Percentiles rank a stretch among this genome's conserved stretches.
Evolutionary conservation across 2,329 filamentous ascomycete genomes (phyloP).

Genomic region (Trichoderma sp.): DNA sequence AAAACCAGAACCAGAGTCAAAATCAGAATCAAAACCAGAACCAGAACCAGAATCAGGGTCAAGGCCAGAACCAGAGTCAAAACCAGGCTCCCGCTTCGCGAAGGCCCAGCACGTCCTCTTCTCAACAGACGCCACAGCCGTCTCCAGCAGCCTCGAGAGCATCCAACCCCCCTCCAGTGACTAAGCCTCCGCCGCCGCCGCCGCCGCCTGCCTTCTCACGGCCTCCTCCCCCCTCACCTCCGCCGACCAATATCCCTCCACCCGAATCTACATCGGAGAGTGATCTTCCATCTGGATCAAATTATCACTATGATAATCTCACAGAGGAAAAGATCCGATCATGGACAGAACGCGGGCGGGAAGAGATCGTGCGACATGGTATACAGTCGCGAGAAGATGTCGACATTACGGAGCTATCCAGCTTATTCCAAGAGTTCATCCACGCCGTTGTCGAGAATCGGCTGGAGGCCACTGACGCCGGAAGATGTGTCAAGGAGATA

Average conservation of each 20-base stretch:
- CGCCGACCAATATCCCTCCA: conserved; percentile 22
- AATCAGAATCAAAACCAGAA: conserved; percentile 18
- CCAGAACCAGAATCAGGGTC: conserved; percentile 14
- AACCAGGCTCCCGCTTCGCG: conserved; percentile 22
- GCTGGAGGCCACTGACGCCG: conserved; percentile 66
- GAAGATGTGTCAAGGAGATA: conserved; percentile 70
- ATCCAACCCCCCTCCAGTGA: conserved; percentile 23
- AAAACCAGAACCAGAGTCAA: not conserved
- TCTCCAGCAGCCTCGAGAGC: conserved; percentile 22
- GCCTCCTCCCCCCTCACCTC: conserved; percentile 25
- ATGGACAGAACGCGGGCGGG: conserved; percentile 67
- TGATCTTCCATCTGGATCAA: conserved; percentile 37
- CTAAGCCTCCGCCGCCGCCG: conserved; percentile 22
- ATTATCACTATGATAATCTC: conserved; percentile 71
- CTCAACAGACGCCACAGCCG: conserved; percentile 21
- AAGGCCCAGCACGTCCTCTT: conserved; percentile 24
- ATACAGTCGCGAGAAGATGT: conserved; percentile 62
- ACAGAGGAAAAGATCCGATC: conserved; percentile 64
- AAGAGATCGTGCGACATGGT: conserved; percentile 64
- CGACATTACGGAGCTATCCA: conserved; percentile 65
- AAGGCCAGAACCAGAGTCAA: conserved; percentile 20
- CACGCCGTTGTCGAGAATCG: conserved; percentile 68
- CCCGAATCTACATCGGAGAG: conserved; percentile 27
- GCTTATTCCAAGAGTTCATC: conserved; percentile 81
- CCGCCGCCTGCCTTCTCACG: conserved; percentile 24